Evolutionary conservation across 768 basidiomycete species (phyloP), one percentile per base, ranked within the genome.

Genomic region (Termitomyces sp.): DNA sequence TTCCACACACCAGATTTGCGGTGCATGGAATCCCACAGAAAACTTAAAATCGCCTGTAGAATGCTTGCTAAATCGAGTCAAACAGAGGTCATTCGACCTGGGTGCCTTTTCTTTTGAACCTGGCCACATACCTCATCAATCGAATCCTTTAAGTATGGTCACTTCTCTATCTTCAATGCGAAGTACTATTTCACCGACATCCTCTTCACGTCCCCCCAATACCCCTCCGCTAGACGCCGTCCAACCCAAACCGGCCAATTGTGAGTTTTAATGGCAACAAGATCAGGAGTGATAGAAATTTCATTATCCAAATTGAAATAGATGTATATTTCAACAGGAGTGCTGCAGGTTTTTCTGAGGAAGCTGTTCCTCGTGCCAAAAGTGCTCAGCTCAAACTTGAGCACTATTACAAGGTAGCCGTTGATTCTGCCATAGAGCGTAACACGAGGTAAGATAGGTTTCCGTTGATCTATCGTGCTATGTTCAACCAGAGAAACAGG

Each of bases 331-430:
- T 99, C 69, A 87, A 95, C 62, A 81, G 96, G 58, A 87, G 80
- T 43, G 80, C 87, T 2, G 68, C 75, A 48, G 82, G 81, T 37
- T 92, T 96, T 70, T 88, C 90, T 6, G 87, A 91, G 52, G 84
- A 88, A 57, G 86, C 90, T 15, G 69, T 87, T 59, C 86, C 92
- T 43, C 87, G 87, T 60, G 90, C 92, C 14, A 95, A 93, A 69
- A 83, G 82, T 40, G 95, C 95, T 2, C 94, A 97, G 70, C 77
- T 98, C 72, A 97, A 96, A 71, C 80, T 98, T 51, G 97, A 98
- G 72, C 87, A 95, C 67, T 97, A 87, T 68, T 99, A 98, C 74
- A 97, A 98, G 70, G 87, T 97, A 40, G 92, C 92, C 1, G 97
- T 99, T 41, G 94, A 98, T 68, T 82, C 89, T 44, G 96, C 96